Base-by-base conservation (phyloP, 2,329 filamentous ascomycete genomes). In the Aschersonia sp. region DNA sequence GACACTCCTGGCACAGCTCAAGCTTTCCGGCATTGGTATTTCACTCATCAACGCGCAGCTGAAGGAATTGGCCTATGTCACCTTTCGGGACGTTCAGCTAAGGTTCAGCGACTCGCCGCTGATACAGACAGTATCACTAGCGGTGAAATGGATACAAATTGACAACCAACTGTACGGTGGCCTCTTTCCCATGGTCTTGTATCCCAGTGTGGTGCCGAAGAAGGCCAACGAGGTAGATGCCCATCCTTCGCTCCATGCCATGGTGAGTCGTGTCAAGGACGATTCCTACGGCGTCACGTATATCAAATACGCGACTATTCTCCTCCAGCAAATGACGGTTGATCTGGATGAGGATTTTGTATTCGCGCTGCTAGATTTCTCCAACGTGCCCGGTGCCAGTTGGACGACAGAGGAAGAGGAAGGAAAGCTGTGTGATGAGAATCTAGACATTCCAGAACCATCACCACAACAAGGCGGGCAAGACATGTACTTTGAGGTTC, bases 311-410 rank as follows among this genome's bases (percentile, higher is more conserved):
- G 90, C 92, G 29, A 95, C 90, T 0, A 66, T 98, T 43, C 70
- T 98, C 32, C 70, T 98, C 43, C 92, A 98, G 64, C 89, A 98
- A 64, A 95, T 98, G 89, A 98, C 92, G 0, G 74, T 98, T 2
- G 92, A 98, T 57, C 81, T 98, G 45, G 92, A 98, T 54, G 92
- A 98, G 58, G 92, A 98, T 62, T 98, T 98, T 66, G 89, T 98
- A 49, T 95, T 95, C 62, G 89, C 92, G 0, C 77, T 98, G 51
- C 71, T 98, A 2, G 94, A 98, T 62, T 98, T 95, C 60, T 83
- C 86, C 35, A 95, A 95, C 65, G 83, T 95, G 1, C 88, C 87
- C 3, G 90, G 90, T 30, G 87, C 88, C 4, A 85, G 83, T 2
- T 95, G 87, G 88, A 63, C 63, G 1, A 52, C 58, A 55, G 66